Percentiles rank a stretch among this genome's conserved stretches.
These are phyloP conservation scores for Bullera alba DNA, from an alignment of 768 basidiomycete species.

Conservation along the genomic window DNA sequence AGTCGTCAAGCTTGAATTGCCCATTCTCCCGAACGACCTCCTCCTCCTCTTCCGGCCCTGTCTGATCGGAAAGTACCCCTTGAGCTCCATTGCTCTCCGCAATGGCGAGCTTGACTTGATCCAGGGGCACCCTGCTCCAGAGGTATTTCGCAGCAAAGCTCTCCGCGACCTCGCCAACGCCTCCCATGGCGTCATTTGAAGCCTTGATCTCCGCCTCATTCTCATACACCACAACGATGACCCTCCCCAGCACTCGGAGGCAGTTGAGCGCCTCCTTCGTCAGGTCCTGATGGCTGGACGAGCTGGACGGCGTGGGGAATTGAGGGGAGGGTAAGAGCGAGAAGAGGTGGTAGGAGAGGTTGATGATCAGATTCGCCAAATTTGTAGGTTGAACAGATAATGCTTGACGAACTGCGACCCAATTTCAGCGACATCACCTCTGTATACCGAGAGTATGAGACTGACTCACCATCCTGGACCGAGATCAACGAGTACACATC, in stretches of 20 bases:
- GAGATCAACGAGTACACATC: constrained; percentile 86
- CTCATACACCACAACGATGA: constrained; percentile 78
- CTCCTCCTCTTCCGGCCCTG: background rate
- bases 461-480: constrained; percentile 69
- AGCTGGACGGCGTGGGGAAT: constrained; percentile 45
- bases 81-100: constrained; percentile 47
- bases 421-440: background rate
- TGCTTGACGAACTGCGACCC: constrained; percentile 72
- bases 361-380: constrained; percentile 69
- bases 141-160: constrained; percentile 69
- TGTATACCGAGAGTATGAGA: background rate
- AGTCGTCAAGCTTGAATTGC: constrained; percentile 41
- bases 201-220: constrained; percentile 49
- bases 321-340: constrained; percentile 34
- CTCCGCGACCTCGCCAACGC: constrained; percentile 3
- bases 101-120: background rate
- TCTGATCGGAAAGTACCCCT: too few relatives aligned
- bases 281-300: constrained; percentile 64
- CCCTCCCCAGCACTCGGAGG: constrained; percentile 76
- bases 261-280: constrained; percentile 81
- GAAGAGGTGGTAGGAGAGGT: constrained; percentile 51
- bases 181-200: constrained; percentile 1
- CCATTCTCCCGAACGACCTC: constrained; percentile 19
- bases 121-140: constrained; percentile 56
- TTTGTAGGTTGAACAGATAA: constrained; percentile 78